Conservation (phyloP, 2,329 filamentous ascomycete species). For the Colletotrichum acutatum region DNA sequence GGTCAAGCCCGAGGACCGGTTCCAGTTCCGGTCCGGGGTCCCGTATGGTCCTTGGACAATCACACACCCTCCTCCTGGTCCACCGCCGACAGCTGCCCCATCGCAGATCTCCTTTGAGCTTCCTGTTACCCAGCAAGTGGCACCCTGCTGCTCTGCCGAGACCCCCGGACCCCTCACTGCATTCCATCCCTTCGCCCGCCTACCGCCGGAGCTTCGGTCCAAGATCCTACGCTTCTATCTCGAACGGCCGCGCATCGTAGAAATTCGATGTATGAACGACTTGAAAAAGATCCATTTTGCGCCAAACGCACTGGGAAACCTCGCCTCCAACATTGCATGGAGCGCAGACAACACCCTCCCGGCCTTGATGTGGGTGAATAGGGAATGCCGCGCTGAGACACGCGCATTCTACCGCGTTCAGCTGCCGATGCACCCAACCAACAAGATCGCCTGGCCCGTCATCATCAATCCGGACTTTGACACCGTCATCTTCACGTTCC, state of each 20-base stretch:
- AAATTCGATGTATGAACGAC: conserved; percentile 50
- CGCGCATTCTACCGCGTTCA: conserved; percentile 38
- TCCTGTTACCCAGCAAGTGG: neutral
- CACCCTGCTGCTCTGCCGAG: neutral
- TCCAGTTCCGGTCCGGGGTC: conserved; percentile 33
- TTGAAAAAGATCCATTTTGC: conserved; percentile 33
- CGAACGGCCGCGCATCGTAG: conserved; percentile 55
- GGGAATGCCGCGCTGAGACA: conserved; percentile 36
- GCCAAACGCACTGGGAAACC: conserved; percentile 31
- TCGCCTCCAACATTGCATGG: conserved; percentile 35
- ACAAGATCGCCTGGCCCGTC: conserved; percentile 35
- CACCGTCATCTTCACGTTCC: conserved; percentile 37
- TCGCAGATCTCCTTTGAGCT: neutral
- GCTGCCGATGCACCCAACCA: conserved; percentile 35
- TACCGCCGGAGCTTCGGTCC: conserved; percentile 60
- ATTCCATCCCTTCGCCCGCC: conserved; percentile 50
- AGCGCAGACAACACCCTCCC: conserved; percentile 37
- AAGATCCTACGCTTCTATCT: conserved; percentile 59
- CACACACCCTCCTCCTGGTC: conserved; percentile 8
- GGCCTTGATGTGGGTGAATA: conserved; percentile 37
- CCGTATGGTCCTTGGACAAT: conserved; percentile 30
- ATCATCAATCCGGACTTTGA: conserved; percentile 38
- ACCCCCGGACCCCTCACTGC: neutral
- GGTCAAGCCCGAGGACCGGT: conserved; percentile 32
- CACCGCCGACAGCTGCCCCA: neutral